Evolutionary conservation across 2,329 filamentous ascomycete species (phyloP).

Genomic region (Colletotrichum cordylinicola): DNA sequence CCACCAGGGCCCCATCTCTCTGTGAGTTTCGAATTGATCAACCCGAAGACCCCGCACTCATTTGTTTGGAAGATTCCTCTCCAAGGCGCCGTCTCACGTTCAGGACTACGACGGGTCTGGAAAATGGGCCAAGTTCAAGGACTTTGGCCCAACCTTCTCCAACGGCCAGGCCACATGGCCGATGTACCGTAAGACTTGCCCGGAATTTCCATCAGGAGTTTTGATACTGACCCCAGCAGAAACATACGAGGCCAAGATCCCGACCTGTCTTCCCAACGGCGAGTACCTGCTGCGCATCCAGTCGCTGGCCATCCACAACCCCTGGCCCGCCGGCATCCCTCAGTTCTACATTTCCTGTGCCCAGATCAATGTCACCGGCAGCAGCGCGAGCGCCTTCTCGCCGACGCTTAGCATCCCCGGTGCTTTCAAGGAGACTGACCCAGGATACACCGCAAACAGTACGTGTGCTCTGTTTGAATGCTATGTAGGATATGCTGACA

Average conservation of each 20-base stretch:
- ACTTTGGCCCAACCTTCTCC: conserved; percentile 39
- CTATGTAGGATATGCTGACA: neutral
- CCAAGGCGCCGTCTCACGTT: conserved; percentile 39
- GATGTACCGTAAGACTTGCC: conserved; percentile 30
- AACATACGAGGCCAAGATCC: conserved; percentile 46
- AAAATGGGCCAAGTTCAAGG: conserved; percentile 45
- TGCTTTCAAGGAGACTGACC: conserved; percentile 45
- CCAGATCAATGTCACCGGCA: conserved; percentile 50
- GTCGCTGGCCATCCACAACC: conserved; percentile 66
- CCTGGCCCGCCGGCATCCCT: conserved; percentile 47
- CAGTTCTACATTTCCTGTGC: conserved; percentile 55
- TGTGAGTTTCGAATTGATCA: conserved; percentile 29
- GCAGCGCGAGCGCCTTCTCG: conserved; percentile 34
- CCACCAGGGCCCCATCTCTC: conserved; percentile 42
- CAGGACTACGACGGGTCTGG: conserved; percentile 41
- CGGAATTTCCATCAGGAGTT: neutral
- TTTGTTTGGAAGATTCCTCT: conserved; percentile 36
- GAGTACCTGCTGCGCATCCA: conserved; percentile 65
- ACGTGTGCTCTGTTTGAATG: conserved; percentile 10
- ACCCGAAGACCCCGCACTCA: neutral
- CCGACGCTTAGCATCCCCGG: conserved; percentile 45
- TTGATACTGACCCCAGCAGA: conserved; percentile 21
- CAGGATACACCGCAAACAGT: conserved; percentile 51
- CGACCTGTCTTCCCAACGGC: conserved; percentile 56
- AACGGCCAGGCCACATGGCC: conserved; percentile 34